Evolutionary conservation across 345 rosid species (phyloP), one percentile per base, ranked within the genome.

Genomic region (Salix suchowensis): DNA sequence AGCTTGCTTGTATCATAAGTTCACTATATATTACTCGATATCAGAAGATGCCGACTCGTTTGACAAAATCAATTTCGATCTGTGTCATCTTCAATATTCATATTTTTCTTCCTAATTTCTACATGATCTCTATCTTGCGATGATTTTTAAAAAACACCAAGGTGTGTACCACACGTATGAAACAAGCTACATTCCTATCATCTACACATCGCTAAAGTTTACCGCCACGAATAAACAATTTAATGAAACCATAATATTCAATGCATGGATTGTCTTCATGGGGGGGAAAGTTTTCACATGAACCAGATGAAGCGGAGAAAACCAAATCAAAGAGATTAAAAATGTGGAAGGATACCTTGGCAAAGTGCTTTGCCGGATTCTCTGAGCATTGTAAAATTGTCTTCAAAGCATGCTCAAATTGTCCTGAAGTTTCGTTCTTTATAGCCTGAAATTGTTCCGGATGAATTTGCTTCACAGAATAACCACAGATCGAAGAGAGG

Each of bases 371-470:
- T 11, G 85, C 88, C 37, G 93, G 96, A 83, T 87, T 91, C 70
- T 81, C 85, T 5, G 89, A 77, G 68, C 91, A 89, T 68, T 36
- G 82, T 65, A 89, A 77, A 74, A 89, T 87, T 68, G 88, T 80
- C 77, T 86, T 58, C 54, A 91, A 87, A 77, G 83, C 93, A 48
- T 74, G 61, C 78, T 73, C 85, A 76, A 91, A 91, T 44, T 44
- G 62, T 77, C 93, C 93, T 1, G 92, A 91, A 78, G 92, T 89
- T 83, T 89, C 93, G 13, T 69, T 71, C 85, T 88, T 91, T 37
- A 91, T 76, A 16, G 86, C 96, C 93, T 89, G 85, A 68, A 62
- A 79, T 14, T 24, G 21, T 44, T 32, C 46, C n/a, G 37, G 54
- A 60, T 66, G 16, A 65, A 44, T 46, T 64, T 40, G 61, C 67